Conservation (phyloP, 2,329 filamentous ascomycete genomes). For the Aspergillus tamarii region DNA sequence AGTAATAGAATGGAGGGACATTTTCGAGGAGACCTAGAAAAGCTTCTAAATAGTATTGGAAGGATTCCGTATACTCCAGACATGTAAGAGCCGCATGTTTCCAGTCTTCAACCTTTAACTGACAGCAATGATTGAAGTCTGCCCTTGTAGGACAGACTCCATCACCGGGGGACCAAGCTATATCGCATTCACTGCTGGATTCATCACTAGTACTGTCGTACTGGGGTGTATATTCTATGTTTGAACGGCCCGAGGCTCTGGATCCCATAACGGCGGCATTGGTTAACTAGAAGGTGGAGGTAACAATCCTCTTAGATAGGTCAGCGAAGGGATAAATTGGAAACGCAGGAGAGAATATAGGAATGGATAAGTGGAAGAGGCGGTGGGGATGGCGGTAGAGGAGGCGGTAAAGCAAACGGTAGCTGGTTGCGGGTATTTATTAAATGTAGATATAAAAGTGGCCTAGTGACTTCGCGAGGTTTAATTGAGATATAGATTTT, state of each 20-base stretch:
- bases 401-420: too few relatives aligned
- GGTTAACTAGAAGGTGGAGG: background rate
- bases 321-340: background rate
- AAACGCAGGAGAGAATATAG: background rate
- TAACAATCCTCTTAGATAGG: background rate
- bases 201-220: slow-evolving; percentile 3
- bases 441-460: too few relatives aligned
- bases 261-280: background rate
- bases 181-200: background rate
- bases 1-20: slow-evolving; percentile 14
- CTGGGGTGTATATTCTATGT: background rate
- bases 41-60: background rate
- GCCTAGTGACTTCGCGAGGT: too few relatives aligned
- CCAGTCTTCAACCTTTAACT: slow-evolving; percentile 13
- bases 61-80: background rate
- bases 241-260: background rate
- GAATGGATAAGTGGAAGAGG: too few relatives aligned
- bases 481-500: too few relatives aligned
- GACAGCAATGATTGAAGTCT: slow-evolving; percentile 13
- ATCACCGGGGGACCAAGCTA: slow-evolving; percentile 13
- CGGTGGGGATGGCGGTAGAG: too few relatives aligned
- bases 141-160: slow-evolving; percentile 12
- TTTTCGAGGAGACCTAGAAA: slow-evolving; percentile 18
- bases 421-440: too few relatives aligned
- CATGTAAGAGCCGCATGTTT: background rate